These are phyloP conservation scores for Medakamo hakoo DNA, from an alignment of 139 green algal genomes.

Conservation along the genomic window DNA sequence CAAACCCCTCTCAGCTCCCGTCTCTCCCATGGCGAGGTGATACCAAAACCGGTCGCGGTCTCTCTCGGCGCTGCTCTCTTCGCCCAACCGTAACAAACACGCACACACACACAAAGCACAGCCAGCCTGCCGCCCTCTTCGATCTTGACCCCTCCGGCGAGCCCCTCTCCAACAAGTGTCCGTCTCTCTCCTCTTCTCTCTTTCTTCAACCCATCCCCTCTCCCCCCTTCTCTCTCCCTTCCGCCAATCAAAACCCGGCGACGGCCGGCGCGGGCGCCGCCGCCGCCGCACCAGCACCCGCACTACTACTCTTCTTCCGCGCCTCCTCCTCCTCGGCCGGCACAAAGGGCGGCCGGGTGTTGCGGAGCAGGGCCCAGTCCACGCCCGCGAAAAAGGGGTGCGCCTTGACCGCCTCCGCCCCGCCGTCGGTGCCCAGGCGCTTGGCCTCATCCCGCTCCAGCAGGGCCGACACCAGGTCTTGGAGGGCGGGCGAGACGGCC, in stretches of 20 bases:
- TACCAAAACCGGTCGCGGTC: too few species aligned
- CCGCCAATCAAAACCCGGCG: neutral
- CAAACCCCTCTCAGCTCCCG: neutral
- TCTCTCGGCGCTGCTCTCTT: too few species aligned
- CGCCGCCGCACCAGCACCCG: too few species aligned
- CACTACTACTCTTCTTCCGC: neutral
- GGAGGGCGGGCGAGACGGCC: conserved; percentile 17
- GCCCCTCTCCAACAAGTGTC: too few species aligned
- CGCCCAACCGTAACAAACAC: too few species aligned
- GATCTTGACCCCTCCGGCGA: too few species aligned
- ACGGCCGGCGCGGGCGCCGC: too few species aligned
- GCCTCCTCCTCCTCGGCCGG: neutral
- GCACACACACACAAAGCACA: too few species aligned
- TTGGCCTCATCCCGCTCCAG: conserved; percentile 38
- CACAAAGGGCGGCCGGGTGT: conserved; percentile 17
- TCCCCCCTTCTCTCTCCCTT: neutral
- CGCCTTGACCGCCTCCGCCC: conserved; percentile 86
- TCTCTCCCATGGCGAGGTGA: neutral
- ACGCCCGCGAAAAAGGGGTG: conserved; percentile 79
- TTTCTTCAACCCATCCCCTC: neutral
- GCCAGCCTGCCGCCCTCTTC: too few species aligned
- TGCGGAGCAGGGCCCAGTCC: conserved; percentile 75
- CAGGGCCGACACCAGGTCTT: conserved; percentile 63
- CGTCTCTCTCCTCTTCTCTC: too few species aligned
- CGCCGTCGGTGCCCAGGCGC: conserved; percentile 44